Base-by-base conservation (phyloP, 139 green algal genomes). In the Tetradesmus lagerheimii region DNA sequence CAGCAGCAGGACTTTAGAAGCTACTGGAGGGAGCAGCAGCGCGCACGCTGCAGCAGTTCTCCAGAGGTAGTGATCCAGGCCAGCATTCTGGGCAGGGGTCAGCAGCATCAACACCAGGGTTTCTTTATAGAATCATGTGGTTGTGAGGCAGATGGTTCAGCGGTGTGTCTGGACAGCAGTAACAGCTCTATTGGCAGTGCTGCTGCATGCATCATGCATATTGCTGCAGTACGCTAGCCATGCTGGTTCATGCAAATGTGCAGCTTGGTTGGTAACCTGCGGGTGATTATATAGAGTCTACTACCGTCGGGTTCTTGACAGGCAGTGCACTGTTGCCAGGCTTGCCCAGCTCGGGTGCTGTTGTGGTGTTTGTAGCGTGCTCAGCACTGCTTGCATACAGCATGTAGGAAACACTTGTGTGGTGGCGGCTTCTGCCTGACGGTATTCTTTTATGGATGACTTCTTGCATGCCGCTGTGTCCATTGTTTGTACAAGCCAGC, bases 161-260 rank as follows among this genome's bases (percentile, higher is more conserved):
- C 47, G 47, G 18, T 62, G 8, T 71, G 57, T 64, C 50, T 64
- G 50, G 50, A 62, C 57, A 31, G 23, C 25, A 71, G 57, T 23
- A n/a, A 31, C 31, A 9, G 71, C 29, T 79, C 71, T 79, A 41
- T n/a, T 79, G n/a, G 71, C 15, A 41, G 12, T 79, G 71, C 66
- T 79, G 71, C 71, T 79, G 71, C 81, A 39, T 34, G 27, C 57
- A 71, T n/a, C n/a, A n/a, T n/a, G n/a, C n/a, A n/a, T n/a, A n/a
- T n/a, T n/a, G n/a, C n/a, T n/a, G 57, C 57, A 62, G 47, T 62
- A 31, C 23, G 57, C 57, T 71, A n/a, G n/a, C n/a, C n/a, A n/a
- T n/a, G n/a, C n/a, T n/a, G n/a, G n/a, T n/a, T n/a, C n/a, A n/a
- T 71, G 57, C 57, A 71, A 64, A 2, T 64, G 57, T 8, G 31